Percentiles rank a stretch among this genome's conserved stretches.
Conservation (phyloP, 2,329 filamentous ascomycete genomes). For the Penicillium sp. region DNA sequence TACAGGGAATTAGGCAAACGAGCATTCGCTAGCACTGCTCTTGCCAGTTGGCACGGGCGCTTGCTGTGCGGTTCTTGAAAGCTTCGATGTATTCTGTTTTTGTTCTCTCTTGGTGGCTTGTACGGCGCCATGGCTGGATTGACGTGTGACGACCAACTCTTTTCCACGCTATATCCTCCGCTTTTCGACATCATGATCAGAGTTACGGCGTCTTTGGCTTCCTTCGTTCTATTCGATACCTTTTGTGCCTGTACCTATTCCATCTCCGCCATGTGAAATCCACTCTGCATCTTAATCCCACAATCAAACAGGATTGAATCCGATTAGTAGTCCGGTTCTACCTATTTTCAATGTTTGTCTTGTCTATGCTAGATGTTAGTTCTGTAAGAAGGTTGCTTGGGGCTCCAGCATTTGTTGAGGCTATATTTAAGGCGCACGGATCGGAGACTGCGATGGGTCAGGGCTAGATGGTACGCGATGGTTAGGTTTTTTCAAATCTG, state of each 20-base stretch:
- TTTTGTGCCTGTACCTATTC: slow-evolving; percentile 20
- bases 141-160: slow-evolving; percentile 25
- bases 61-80: too few relatives aligned
- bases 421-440: neutral
- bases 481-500: neutral
- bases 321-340: neutral
- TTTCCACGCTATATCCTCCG: slow-evolving; percentile 14
- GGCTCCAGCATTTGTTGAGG: neutral
- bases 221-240: slow-evolving; percentile 23
- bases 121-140: slow-evolving; percentile 12
- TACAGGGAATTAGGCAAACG: too few relatives aligned
- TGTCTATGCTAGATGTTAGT: neutral
- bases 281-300: neutral
- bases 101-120: neutral
- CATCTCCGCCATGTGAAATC: slow-evolving; percentile 15
- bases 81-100: neutral
- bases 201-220: slow-evolving; percentile 24
- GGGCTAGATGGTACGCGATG: neutral
- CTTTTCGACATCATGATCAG: slow-evolving; percentile 17
- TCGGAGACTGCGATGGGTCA: neutral
- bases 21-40: too few relatives aligned
- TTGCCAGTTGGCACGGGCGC: too few relatives aligned
- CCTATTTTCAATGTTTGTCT: neutral
- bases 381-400: neutral
- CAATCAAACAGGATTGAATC: neutral